Conservation (phyloP, 805 yeast genomes). For the Cyberlindnera xylosilytica region DNA sequence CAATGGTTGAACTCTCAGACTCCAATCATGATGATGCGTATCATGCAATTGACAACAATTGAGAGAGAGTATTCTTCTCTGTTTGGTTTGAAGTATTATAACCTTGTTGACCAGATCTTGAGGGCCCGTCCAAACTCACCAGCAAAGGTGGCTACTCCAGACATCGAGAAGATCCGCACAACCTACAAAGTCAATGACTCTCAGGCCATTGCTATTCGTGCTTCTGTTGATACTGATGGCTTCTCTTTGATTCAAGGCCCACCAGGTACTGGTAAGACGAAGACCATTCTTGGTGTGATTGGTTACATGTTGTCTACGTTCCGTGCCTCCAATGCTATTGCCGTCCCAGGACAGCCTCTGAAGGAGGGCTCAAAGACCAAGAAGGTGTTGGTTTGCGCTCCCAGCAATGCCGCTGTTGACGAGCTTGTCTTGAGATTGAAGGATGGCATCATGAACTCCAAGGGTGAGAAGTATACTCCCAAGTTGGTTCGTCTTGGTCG, state of each 20-base stretch:
- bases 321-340: constrained; percentile 28
- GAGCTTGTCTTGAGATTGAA: constrained; percentile 83
- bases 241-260: constrained; percentile 96
- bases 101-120: constrained; percentile 63
- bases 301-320: constrained; percentile 63
- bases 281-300: constrained; percentile 88
- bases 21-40: constrained; percentile 62
- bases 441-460: constrained; percentile 58
- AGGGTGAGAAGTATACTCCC: constrained; percentile 55
- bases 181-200: constrained; percentile 72
- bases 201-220: constrained; percentile 86
- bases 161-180: constrained; percentile 40
- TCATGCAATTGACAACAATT: constrained; percentile 85
- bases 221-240: constrained; percentile 65
- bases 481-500: constrained; percentile 84
- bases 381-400: constrained; percentile 89
- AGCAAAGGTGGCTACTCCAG: constrained; percentile 28
- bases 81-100: constrained; percentile 79
- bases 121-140: constrained; percentile 58
- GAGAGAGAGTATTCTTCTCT: constrained; percentile 91
- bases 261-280: constrained; percentile 99
- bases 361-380: constrained; percentile 30
- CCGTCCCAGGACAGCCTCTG: constrained; percentile 28
- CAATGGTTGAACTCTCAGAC: constrained; percentile 58
- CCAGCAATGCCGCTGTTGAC: constrained; percentile 98